Evolutionary conservation across 2,329 filamentous ascomycete species (phyloP).

Genomic region (Gaeumannomyces sp.): DNA sequence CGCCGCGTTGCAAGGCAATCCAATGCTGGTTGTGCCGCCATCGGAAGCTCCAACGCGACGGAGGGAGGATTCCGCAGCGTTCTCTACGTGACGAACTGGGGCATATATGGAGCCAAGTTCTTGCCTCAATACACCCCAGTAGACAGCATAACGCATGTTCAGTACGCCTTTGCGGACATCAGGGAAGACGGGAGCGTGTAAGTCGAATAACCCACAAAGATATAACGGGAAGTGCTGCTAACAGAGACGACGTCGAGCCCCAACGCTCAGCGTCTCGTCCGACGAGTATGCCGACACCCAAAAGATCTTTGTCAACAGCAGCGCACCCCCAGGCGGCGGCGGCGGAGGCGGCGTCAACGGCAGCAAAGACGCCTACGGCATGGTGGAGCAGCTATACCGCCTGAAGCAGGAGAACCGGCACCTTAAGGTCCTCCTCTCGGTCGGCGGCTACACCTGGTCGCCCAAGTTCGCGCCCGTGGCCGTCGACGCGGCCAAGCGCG

Average conservation of each 20-base stretch:
- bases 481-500: slow-evolving; percentile 53
- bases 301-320: slow-evolving; percentile 45
- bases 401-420: slow-evolving; percentile 71
- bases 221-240: not conserved
- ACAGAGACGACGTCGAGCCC: not conserved
- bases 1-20: not conserved
- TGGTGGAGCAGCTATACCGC: slow-evolving; percentile 67
- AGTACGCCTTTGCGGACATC: slow-evolving; percentile 52
- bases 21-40: not conserved
- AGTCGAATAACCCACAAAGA: slow-evolving; percentile 14
- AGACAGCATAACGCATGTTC: slow-evolving; percentile 64
- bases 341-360: slow-evolving; percentile 31
- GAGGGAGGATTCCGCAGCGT: slow-evolving; percentile 6
- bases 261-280: slow-evolving; percentile 38
- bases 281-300: slow-evolving; percentile 58
- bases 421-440: slow-evolving; percentile 69
- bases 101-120: slow-evolving; percentile 38
- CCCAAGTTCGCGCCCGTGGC: slow-evolving; percentile 60
- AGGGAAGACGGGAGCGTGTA: slow-evolving; percentile 38
- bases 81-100: slow-evolving; percentile 21
- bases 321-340: not conserved
- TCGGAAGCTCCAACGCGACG: not conserved
- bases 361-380: slow-evolving; percentile 65
- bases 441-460: slow-evolving; percentile 76
- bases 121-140: slow-evolving; percentile 61